Evolutionary conservation across 345 rosid genomes (phyloP), one percentile per base, ranked within the genome.

Genomic region (Euphorbia tirucalli): DNA sequence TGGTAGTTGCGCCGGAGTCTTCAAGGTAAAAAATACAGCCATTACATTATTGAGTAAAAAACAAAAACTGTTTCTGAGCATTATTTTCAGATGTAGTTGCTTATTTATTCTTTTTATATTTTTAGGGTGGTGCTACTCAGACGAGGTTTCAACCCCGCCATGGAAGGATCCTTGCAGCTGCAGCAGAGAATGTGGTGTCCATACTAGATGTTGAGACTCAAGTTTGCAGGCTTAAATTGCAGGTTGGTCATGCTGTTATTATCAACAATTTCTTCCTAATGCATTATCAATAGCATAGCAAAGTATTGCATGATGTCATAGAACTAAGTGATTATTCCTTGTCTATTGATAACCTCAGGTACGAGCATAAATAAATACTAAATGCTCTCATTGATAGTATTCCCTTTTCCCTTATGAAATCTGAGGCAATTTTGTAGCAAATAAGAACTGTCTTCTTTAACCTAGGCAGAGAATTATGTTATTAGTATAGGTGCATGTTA

Each of bases 121-220:
- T 48, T 60, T 55, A 86, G 95, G 86, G 85, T 4, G 88, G 88
- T 77, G 87, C 88, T 66, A 85, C 84, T 30, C 77, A 77, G 74
- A 58, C 87, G 65, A 79, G 92, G 61, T 87, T 90, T 76, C 92
- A 90, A 72, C 90, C 95, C 31, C 80, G 55, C 62, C 56, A 41
- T 70, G 95, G 92, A 68, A 78, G 82, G 85, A 71, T 82, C 70
- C 87, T 90, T 72, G 95, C 92, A 43, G 85, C 88, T 77, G 86
- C 87, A 7, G 79, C 80, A 35, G 87, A 86, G 50, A 87, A 82
- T 74, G 61, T 35, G 72, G 79, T 87, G 32, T 86, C 89, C 43
- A 71, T 87, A 64, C 72, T 85, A 50, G 95, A 90, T 27, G 92
- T 86, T 32, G 95, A 90, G 67, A 75, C 84, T 61, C 87, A 81